Conservation (phyloP, 2,329 filamentous ascomycete genomes). For the Dothistroma septosporum region DNA sequence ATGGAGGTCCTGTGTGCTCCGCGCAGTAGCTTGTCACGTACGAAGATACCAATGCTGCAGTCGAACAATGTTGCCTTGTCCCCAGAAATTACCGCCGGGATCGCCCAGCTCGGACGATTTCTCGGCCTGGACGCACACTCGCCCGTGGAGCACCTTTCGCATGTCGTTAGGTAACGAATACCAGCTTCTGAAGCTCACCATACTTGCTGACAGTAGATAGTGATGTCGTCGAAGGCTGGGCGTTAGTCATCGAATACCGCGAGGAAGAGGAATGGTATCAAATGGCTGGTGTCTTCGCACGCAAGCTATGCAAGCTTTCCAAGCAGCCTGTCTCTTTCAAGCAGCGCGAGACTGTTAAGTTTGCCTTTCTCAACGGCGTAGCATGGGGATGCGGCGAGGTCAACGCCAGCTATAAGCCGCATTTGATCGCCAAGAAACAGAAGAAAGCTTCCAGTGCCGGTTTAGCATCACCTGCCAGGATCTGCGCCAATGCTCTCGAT, state of each 20-base stretch:
- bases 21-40: neutral
- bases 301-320: neutral
- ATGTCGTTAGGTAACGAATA: neutral
- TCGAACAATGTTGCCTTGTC: neutral
- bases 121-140: constrained; percentile 5
- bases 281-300: constrained; percentile 7
- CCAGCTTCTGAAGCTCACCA: no score
- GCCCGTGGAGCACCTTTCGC: constrained; percentile 4
- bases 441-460: constrained; percentile 7
- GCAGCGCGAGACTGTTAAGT: constrained; percentile 9
- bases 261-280: constrained; percentile 5
- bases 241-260: neutral
- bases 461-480: constrained; percentile 10
- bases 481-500: constrained; percentile 12
- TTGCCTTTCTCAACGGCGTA: constrained; percentile 16
- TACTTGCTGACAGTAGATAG: neutral
- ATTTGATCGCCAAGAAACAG: constrained; percentile 6
- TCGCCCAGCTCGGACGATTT: constrained; percentile 3
- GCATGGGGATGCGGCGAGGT: constrained; percentile 6
- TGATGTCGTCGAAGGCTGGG: constrained; percentile 13
- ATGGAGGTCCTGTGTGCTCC: constrained; percentile 1
- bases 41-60: constrained; percentile 4
- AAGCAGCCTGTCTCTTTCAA: neutral
- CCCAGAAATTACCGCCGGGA: neutral
- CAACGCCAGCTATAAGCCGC: constrained; percentile 9